Evolutionary conservation across 169 alveolate species (phyloP).

Genomic region (Eimeria maxima): DNA sequence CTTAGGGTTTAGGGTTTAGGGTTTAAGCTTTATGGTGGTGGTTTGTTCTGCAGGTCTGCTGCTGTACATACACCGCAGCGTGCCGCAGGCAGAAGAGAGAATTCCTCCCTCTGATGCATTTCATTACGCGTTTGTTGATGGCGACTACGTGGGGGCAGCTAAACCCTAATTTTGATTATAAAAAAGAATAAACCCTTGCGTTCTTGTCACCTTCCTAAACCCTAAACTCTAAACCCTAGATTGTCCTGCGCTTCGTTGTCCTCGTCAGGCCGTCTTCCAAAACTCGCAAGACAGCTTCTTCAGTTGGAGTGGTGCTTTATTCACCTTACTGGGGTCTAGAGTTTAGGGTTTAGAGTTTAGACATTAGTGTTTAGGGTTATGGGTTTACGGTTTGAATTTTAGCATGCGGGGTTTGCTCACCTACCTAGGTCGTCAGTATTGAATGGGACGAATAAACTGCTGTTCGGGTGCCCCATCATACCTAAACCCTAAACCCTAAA

Average conservation of each 20-base stretch:
- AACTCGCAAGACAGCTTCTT: slow-evolving; percentile 7
- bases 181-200: background rate
- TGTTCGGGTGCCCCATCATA: background rate
- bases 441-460: background rate
- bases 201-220: slow-evolving; percentile 17
- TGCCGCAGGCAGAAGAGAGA: background rate
- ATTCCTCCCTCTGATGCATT: slow-evolving; percentile 6
- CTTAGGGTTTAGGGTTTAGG: slow-evolving; percentile 33
- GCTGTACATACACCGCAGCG: slow-evolving; percentile 50
- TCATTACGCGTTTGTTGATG: slow-evolving; percentile 29
- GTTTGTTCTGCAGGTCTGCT: slow-evolving; percentile 21
- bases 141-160: background rate
- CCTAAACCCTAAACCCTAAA: slow-evolving; percentile 56
- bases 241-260: background rate
- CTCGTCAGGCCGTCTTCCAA: slow-evolving; percentile 40
- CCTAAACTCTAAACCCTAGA: slow-evolving; percentile 54
- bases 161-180: background rate
- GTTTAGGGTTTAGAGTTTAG: background rate
- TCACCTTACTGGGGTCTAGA: background rate
- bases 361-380: background rate
- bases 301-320: slow-evolving; percentile 21
- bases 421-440: background rate
- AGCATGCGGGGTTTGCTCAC: background rate
- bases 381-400: too few species aligned
- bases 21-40: background rate